phyloP scores from a whole-genome alignment of 1,284 basidiomycete genomes.

The Pisolithus thermaeus region DNA sequence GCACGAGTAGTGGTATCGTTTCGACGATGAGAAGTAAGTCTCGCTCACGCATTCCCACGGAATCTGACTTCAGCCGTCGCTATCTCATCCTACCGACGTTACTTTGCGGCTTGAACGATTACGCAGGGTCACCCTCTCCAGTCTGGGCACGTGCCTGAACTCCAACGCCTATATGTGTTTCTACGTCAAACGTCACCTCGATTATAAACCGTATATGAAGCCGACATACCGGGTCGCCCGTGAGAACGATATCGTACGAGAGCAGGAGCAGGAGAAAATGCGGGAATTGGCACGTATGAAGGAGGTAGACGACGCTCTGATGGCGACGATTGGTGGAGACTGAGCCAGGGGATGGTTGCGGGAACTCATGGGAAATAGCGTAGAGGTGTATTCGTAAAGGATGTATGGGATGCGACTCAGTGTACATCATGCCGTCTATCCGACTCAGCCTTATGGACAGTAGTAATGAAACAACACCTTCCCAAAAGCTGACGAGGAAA shows the following conservation, averaged over 20 bases:
- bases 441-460: conserved; percentile 10
- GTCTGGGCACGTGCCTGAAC: conserved; percentile 57
- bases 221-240: conserved; percentile 68
- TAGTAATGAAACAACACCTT: conserved; percentile 4
- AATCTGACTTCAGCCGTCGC: background rate
- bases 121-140: conserved; percentile 64
- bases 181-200: conserved; percentile 82
- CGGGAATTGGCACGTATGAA: conserved; percentile 44
- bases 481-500: conserved; percentile 1
- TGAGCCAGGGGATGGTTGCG: conserved; percentile 6
- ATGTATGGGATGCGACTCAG: conserved; percentile 3
- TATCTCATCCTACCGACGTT: no score
- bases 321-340: conserved; percentile 37
- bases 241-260: conserved; percentile 59
- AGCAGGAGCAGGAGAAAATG: conserved; percentile 39
- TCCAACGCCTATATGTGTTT: conserved; percentile 88
- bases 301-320: conserved; percentile 58
- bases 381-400: background rate
- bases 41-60: background rate
- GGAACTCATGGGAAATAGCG: no score
- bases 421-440: conserved; percentile 22
- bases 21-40: conserved; percentile 85
- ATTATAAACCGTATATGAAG: conserved; percentile 66
- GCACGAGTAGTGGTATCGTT: conserved; percentile 77
- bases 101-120: no score